Evolutionary conservation across 2,329 filamentous ascomycete species (phyloP).

Genomic region (Fusarium caatingaense): DNA sequence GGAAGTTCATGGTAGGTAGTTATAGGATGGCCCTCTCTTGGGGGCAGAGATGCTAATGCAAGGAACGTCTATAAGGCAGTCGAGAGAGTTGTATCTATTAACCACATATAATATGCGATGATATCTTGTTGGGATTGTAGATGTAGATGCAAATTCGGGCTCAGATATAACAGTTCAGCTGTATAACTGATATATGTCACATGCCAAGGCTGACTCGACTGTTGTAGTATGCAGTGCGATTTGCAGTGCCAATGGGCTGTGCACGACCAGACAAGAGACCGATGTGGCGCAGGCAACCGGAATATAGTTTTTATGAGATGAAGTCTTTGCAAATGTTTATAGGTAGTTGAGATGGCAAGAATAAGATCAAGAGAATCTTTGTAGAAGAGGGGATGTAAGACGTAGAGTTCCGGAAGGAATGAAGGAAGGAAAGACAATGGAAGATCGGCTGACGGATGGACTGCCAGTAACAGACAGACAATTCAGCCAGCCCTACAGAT

Average conservation of each 20-base stretch:
- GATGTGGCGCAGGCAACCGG: neutral
- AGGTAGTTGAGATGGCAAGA: neutral
- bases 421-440: neutral
- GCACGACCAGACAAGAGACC: neutral
- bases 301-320: neutral
- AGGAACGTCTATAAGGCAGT: neutral
- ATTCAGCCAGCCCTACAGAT: conserved; percentile 13
- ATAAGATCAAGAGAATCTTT: neutral
- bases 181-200: neutral
- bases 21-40: neutral
- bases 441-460: conserved; percentile 19
- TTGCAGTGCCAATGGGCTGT: conserved; percentile 6
- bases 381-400: conserved; percentile 10
- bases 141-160: neutral
- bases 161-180: neutral
- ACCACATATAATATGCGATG: neutral
- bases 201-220: conserved; percentile 20
- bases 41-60: neutral
- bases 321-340: neutral
- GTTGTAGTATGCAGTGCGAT: conserved; percentile 9
- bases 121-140: neutral
- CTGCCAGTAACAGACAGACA: neutral
- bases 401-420: neutral
- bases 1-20: conserved; percentile 15
- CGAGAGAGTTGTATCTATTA: neutral